phyloP scores from a whole-genome alignment of 2,329 filamentous ascomycete species.

The Hortaea sp. region DNA sequence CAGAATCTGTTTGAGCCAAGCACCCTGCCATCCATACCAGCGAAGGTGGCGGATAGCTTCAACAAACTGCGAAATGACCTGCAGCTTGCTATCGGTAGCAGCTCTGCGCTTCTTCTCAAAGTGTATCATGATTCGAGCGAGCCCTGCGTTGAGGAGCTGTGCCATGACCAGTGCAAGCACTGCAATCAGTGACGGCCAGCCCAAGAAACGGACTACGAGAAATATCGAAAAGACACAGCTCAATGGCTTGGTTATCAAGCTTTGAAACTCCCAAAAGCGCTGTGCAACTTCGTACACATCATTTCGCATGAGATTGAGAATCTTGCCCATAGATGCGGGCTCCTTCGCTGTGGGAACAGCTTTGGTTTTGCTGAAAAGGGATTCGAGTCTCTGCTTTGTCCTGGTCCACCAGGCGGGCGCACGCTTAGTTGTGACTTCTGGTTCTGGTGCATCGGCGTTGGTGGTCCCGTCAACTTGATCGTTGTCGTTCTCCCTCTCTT shows the following conservation, averaged over 20 bases:
- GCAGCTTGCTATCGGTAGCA: slow-evolving; percentile 67
- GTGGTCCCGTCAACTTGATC: neutral
- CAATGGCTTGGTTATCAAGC: slow-evolving; percentile 65
- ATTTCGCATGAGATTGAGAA: slow-evolving; percentile 72
- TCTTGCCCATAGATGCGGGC: slow-evolving; percentile 77
- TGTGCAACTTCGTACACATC: slow-evolving; percentile 77
- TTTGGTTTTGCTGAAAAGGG: slow-evolving; percentile 16
- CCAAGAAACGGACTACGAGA: slow-evolving; percentile 69
- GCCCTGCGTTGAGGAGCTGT: slow-evolving; percentile 57
- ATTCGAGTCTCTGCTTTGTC: neutral
- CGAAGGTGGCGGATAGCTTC: slow-evolving; percentile 72
- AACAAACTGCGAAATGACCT: slow-evolving; percentile 76
- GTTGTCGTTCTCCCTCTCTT: slow-evolving; percentile 4
- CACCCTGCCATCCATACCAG: slow-evolving; percentile 74
- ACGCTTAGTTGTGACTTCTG: slow-evolving; percentile 10
- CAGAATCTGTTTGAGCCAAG: slow-evolving; percentile 63
- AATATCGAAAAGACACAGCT: slow-evolving; percentile 64
- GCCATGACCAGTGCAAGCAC: slow-evolving; percentile 52
- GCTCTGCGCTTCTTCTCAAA: slow-evolving; percentile 62
- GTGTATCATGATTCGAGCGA: slow-evolving; percentile 56
- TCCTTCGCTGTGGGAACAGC: slow-evolving; percentile 31
- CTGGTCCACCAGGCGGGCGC: slow-evolving; percentile 4
- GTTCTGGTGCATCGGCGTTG: slow-evolving; percentile 13
- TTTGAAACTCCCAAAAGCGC: slow-evolving; percentile 74
- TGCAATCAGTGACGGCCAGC: slow-evolving; percentile 65